Evolutionary conservation across 179 eudicot genomes (phyloP).

Genomic region (Beta lomatogona): DNA sequence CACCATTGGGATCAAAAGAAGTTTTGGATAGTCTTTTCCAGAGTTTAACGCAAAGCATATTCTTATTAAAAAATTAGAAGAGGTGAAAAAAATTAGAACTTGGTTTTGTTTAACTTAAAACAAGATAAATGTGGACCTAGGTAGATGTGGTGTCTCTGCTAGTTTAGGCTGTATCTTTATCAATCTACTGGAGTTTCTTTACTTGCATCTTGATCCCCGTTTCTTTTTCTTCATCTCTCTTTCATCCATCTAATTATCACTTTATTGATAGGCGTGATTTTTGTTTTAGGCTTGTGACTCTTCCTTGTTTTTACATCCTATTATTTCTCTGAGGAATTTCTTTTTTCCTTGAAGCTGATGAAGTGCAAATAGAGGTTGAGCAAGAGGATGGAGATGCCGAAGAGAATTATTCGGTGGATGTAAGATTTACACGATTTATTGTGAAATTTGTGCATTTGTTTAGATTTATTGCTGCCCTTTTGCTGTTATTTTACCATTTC

Average conservation of each 20-base stretch:
- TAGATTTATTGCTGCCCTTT: not conserved
- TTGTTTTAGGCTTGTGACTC: not conserved
- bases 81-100: not conserved
- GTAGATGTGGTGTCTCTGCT: not conserved
- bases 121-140: not conserved
- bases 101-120: not conserved
- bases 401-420: conserved; percentile 35
- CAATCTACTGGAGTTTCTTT: not conserved
- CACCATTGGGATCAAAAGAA: not conserved
- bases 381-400: conserved; percentile 28
- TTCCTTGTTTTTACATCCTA: not conserved
- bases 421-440: conserved; percentile 29
- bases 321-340: not conserved
- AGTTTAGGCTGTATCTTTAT: not conserved
- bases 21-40: not conserved
- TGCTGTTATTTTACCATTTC: not conserved
- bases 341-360: conserved; percentile 30
- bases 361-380: conserved; percentile 29
- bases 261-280: not conserved
- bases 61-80: not conserved
- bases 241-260: not conserved
- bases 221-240: not conserved
- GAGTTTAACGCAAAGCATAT: not conserved
- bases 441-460: not conserved
- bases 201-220: not conserved